Percentiles rank a stretch among this genome's conserved stretches.
Conservation (phyloP, 1,284 basidiomycete species). For the Trametes hirsuta region DNA sequence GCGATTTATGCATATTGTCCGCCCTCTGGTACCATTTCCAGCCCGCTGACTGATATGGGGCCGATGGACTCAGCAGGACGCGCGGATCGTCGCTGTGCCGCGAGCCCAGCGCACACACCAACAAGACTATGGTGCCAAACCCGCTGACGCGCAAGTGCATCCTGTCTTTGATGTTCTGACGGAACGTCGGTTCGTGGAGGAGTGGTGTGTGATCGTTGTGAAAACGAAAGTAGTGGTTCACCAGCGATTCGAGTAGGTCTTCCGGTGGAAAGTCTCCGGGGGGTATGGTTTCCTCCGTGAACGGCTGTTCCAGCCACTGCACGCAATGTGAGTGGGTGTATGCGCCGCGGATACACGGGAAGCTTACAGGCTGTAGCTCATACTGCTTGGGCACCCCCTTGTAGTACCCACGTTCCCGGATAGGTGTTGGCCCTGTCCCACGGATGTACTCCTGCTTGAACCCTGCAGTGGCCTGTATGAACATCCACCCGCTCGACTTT, state of each 20-base stretch:
- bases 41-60: slow-evolving; percentile 60
- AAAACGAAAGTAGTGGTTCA: slow-evolving; percentile 72
- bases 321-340: background rate
- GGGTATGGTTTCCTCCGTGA: background rate
- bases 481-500: slow-evolving; percentile 53
- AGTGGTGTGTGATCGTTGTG: slow-evolving; percentile 68
- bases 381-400: background rate
- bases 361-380: slow-evolving; percentile 3
- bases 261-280: slow-evolving; percentile 52
- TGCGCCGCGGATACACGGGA: background rate
- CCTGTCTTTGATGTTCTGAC: slow-evolving; percentile 53
- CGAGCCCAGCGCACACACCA: slow-evolving; percentile 77
- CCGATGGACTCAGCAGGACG: slow-evolving; percentile 51
- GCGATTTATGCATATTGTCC: slow-evolving; percentile 54
- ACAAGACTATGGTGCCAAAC: slow-evolving; percentile 70
- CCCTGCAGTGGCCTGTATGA: slow-evolving; percentile 45
- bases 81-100: slow-evolving; percentile 70
- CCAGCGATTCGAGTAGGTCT: slow-evolving; percentile 62
- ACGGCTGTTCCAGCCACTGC: slow-evolving; percentile 14
- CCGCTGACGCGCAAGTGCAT: slow-evolving; percentile 60
- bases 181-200: slow-evolving; percentile 80
- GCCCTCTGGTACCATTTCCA: slow-evolving; percentile 77
- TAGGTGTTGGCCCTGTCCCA: slow-evolving; percentile 1
- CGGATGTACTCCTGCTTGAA: slow-evolving; percentile 8
- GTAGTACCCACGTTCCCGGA: slow-evolving; percentile 19